Evolutionary conservation across 768 basidiomycete species (phyloP), one percentile per base, ranked within the genome.

Genomic region (Rhizopogon rudus): DNA sequence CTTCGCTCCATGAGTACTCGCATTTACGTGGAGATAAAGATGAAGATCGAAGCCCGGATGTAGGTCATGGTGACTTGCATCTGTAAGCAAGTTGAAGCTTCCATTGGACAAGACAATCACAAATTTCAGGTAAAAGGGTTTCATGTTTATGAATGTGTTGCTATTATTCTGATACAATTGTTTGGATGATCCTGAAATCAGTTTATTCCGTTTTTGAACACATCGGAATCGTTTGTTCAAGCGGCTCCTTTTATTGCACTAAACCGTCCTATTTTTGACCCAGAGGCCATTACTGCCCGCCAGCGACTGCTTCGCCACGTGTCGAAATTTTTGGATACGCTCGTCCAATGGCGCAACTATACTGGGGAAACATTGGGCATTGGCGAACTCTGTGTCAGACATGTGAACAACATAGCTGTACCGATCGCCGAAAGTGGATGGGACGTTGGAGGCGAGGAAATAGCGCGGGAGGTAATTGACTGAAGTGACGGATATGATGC

Each of bases 381-480:
- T n/a, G 81, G 77, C 7, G 68, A 75, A 46, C 71, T 90, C 44
- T 76, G 81, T 20, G 76, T 71, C 13, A 77, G 75, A 58, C 68
- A 93, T 14, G 75, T 90, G 8, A 79, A 79, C 20, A 73, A 78
- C 17, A 79, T 78, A 57, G 77, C 94, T 42, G 62, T 87, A 49
- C 82, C 80, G 5, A 75, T 90, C 31, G 86, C 92, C 5, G 78
- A 83, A 57, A 79, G 77, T 54, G 88, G 88, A 8, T 97, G 93
- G 94, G 91, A 92, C 43, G 87, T 91, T 39, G 93, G 94, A 12
- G 92, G 92, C 2, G 79, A 86, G 67, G 82, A 82, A 40, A 71
- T 81, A 56, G 73, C 81, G 54, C 74, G 71, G 29, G 82, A 81
- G 80, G 91, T 91, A 57, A 60, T 73, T 66, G 40, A 48, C 51